Evolutionary conservation across 495 filamentous ascomycete species (phyloP).

Genomic region (Aspergillus egyptiacus): DNA sequence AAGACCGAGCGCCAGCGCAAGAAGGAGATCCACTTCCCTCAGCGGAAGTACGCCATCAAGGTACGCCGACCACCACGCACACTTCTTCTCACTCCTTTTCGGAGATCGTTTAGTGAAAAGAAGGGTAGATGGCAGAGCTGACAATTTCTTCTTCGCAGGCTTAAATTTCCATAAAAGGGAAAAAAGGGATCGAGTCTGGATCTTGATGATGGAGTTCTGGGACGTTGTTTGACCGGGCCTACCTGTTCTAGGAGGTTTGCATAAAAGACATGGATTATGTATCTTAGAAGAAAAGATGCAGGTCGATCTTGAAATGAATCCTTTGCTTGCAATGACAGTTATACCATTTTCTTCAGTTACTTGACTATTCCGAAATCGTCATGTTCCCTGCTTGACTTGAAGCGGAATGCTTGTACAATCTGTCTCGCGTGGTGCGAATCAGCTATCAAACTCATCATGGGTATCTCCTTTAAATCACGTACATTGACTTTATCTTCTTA

Average conservation of each 20-base stretch:
- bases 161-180: conserved; percentile 26
- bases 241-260: conserved; percentile 24
- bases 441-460: too few relatives aligned
- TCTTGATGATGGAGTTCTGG: conserved; percentile 35
- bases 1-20: conserved; percentile 89
- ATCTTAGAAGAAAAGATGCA: conserved; percentile 41
- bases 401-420: too few relatives aligned
- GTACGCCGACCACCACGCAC: conserved; percentile 43
- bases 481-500: too few relatives aligned
- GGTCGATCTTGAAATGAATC: conserved; percentile 35
- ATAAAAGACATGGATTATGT: conserved; percentile 39
- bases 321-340: conserved; percentile 39
- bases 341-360: background rate
- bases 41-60: conserved; percentile 98
- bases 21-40: conserved; percentile 90
- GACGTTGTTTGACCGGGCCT: conserved; percentile 34
- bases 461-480: too few relatives aligned
- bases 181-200: conserved; percentile 30
- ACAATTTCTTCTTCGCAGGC: conserved; percentile 23
- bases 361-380: too few relatives aligned
- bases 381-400: too few relatives aligned
- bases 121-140: background rate
- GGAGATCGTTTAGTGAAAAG: background rate
- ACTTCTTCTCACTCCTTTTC: conserved; percentile 1
- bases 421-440: too few relatives aligned